These are phyloP conservation scores for Gryganskiella cystojenkinii DNA, from an alignment of 192 early-diverging fungal species.

Conservation along the genomic window DNA sequence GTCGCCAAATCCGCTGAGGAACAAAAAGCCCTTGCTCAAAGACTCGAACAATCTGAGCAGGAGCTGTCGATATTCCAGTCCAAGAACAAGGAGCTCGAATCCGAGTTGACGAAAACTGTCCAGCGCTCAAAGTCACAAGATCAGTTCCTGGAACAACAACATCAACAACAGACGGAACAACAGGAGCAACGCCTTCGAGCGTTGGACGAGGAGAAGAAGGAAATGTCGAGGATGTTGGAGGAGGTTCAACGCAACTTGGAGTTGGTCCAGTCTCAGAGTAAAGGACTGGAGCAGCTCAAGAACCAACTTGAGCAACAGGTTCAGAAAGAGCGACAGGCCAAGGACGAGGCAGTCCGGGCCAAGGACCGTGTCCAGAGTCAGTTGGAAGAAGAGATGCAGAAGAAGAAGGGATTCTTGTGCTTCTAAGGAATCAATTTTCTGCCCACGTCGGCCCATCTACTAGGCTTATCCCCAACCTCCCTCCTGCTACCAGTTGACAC, in stretches of 20 bases:
- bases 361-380: conserved; percentile 32
- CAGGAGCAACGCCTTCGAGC: conserved; percentile 8
- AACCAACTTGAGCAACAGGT: conserved; percentile 35
- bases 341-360: conserved; percentile 38
- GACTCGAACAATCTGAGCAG: conserved; percentile 19
- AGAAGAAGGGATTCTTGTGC: conserved; percentile 52
- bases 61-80: conserved; percentile 16
- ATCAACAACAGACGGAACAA: background rate
- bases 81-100: conserved; percentile 27
- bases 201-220: conserved; percentile 29
- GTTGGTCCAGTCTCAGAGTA: conserved; percentile 24
- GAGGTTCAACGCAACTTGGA: conserved; percentile 40
- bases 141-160: background rate
- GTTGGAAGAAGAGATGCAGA: conserved; percentile 43
- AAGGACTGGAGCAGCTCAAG: conserved; percentile 36
- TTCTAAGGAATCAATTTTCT: conserved; percentile 37
- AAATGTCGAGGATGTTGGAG: conserved; percentile 30
- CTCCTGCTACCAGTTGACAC: too few relatives aligned
- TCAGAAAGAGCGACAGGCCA: conserved; percentile 39
- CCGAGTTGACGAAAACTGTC: conserved; percentile 6
- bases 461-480: too few relatives aligned
- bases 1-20: conserved; percentile 31
- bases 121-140: too few relatives aligned
- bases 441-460: too few relatives aligned
- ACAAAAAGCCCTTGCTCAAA: conserved; percentile 19